Base-by-base conservation (phyloP, 1,139 yeast species). In the Blastobotrys capitulatus region DNA sequence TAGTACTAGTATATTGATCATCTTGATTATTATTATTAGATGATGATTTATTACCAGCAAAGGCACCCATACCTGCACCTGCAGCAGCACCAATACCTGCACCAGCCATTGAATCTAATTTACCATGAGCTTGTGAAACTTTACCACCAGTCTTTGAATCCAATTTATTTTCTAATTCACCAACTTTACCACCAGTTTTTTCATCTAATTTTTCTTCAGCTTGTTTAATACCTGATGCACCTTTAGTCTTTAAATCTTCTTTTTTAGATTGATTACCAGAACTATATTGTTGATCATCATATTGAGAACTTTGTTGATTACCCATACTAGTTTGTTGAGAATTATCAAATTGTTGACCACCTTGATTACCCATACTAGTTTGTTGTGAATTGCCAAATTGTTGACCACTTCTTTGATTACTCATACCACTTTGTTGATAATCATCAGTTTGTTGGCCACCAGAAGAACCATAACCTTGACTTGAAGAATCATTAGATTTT, bases 11-110 rank as follows among this genome's bases (percentile, higher is more conserved):
- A 15, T 18, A 18, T 34, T 34, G 37, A 39, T 10, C n/a, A n/a
- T 32, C 34, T 13, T 25, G 15, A n/a, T 16, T 9, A 6, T 38
- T 22, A 38, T 8, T 15, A 16, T 34, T 34, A 10, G 37, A 34
- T n/a, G 31, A 19, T 5, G 15, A 4, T 32, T 22, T 38, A 19
- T 20, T 16, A 5, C 4, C 6, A 7, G 16, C 19, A 15, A 44
- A 37, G 13, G 46, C 39, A 10, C 45, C 50, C 13, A 51, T 44
- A 41, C 38, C 49, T 38, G 47, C 42, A 40, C 47, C 52, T 26
- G 51, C 51, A 42, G 48, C 48, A 18, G 51, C 50, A 18, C 50
- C 52, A 25, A 47, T 46, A 35, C 20, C 35, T 29, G 7, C 38
- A 6, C 29, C 35, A 7, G 40, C 25, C 13, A 29, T 15, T 32